Conservation (phyloP, 2,329 filamentous ascomycete genomes). For the Alternaria atra region DNA sequence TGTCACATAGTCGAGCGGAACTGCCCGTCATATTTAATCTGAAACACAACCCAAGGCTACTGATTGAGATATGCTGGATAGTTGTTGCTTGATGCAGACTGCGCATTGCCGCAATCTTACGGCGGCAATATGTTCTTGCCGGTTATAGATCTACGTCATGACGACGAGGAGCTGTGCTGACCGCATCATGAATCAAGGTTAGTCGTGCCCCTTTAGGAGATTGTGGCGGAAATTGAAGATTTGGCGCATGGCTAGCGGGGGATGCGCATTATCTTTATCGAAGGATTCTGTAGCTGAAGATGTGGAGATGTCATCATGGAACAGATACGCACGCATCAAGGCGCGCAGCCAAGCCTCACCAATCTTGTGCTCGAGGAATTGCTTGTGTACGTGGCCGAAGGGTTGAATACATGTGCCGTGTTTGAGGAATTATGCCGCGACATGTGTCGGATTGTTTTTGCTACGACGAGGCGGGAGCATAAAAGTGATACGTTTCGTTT, state of each 20-base stretch:
- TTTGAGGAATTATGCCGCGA: conserved; percentile 2
- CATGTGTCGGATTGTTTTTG: conserved; percentile 6
- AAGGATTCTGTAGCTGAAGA: conserved; percentile 1
- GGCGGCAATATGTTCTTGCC: background rate
- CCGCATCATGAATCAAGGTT: conserved; percentile 7
- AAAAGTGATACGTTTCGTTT: conserved; percentile 7
- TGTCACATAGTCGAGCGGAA: background rate
- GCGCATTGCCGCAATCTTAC: conserved; percentile 1
- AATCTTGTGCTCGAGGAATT: background rate
- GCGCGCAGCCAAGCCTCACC: background rate
- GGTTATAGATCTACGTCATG: conserved; percentile 15
- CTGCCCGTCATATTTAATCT: conserved; percentile 7
- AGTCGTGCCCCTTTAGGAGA: conserved; percentile 8
- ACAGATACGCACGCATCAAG: background rate
- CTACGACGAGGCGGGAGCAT: conserved; percentile 1
- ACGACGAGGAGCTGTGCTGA: background rate
- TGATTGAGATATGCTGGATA: background rate
- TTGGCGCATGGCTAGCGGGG: conserved; percentile 8
- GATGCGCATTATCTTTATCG: conserved; percentile 4
- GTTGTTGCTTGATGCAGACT: conserved; percentile 1
- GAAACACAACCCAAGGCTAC: conserved; percentile 7
- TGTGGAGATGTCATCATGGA: background rate
- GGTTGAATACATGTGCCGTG: background rate
- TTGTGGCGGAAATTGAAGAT: conserved; percentile 10
- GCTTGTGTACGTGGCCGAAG: conserved; percentile 1